Conservation (phyloP, 225 moss, liverwort and hornwort species). For the Physcomitrium patens region DNA sequence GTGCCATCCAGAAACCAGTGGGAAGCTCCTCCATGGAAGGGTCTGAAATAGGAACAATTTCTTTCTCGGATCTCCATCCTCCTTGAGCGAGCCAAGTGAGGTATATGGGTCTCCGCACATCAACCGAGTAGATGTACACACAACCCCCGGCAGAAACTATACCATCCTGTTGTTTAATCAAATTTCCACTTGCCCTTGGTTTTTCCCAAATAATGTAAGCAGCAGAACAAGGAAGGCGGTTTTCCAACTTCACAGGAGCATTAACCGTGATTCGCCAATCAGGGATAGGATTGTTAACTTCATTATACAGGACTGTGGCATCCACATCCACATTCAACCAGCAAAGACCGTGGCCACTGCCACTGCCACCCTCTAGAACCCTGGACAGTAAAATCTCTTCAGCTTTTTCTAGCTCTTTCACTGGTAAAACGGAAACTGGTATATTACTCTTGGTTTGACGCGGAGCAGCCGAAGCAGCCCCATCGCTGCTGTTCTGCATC, state of each 20-base stretch:
- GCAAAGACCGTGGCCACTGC: constrained; percentile 56
- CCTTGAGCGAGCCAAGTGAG: constrained; percentile 95
- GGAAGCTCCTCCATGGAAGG: constrained; percentile 81
- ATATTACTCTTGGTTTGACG: constrained; percentile 66
- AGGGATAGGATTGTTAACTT: constrained; percentile 74
- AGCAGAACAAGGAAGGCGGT: constrained; percentile 88
- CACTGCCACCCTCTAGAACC: constrained; percentile 57
- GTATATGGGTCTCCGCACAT: constrained; percentile 89
- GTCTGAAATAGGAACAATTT: constrained; percentile 89
- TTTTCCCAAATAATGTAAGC: constrained; percentile 89
- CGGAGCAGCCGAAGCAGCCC: constrained; percentile 38
- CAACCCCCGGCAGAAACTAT: constrained; percentile 81
- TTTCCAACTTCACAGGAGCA: constrained; percentile 93
- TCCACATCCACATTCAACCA: constrained; percentile 98
- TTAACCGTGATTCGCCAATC: constrained; percentile 94
- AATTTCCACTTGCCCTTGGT: constrained; percentile 66
- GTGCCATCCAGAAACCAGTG: constrained; percentile 89
- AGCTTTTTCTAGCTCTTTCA: constrained; percentile 89
- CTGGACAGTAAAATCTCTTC: constrained; percentile 85
- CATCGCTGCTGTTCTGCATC: constrained; percentile 55
- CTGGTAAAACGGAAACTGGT: constrained; percentile 72
- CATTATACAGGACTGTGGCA: constrained; percentile 81
- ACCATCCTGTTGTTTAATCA: constrained; percentile 74
- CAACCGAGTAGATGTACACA: constrained; percentile 80
- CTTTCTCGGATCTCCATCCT: constrained; percentile 98